phyloP scores from a whole-genome alignment of 2,329 filamentous ascomycete genomes.

The Chaetomium sp. region DNA sequence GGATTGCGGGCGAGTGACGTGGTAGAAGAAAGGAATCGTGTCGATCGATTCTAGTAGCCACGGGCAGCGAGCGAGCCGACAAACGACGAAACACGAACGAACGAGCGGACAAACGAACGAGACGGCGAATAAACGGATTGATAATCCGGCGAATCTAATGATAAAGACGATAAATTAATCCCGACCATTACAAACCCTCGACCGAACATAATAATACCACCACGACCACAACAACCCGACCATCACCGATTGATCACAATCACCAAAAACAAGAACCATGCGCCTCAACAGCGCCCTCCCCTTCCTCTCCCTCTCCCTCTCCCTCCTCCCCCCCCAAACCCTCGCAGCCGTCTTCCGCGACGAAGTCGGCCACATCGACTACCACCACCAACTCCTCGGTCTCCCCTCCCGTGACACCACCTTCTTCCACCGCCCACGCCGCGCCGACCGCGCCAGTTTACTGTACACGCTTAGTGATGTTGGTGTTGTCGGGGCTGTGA shows the following conservation, averaged over 20 bases:
- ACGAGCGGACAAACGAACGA: no score
- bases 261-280: slow-evolving; percentile 2
- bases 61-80: no score
- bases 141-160: no score
- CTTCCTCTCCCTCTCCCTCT: no score
- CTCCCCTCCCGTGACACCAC: slow-evolving; percentile 75
- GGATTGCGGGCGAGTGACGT: no score
- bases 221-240: neutral
- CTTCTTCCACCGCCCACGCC: slow-evolving; percentile 86
- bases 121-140: no score
- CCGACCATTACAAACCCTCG: no score
- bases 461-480: slow-evolving; percentile 87
- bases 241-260: neutral
- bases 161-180: no score
- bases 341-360: slow-evolving; percentile 67
- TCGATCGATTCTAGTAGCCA: no score
- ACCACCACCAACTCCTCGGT: slow-evolving; percentile 84
- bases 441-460: slow-evolving; percentile 76
- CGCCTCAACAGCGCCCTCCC: slow-evolving; percentile 10
- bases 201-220: no score
- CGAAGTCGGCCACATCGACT: slow-evolving; percentile 87
- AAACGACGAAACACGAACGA: no score
- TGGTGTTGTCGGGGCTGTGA: slow-evolving; percentile 76
- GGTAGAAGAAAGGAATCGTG: no score
- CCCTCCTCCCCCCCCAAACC: slow-evolving; percentile 27